Conservation (phyloP, 1,284 basidiomycete genomes). For the Austroboletus olivaceoglutinosus region DNA sequence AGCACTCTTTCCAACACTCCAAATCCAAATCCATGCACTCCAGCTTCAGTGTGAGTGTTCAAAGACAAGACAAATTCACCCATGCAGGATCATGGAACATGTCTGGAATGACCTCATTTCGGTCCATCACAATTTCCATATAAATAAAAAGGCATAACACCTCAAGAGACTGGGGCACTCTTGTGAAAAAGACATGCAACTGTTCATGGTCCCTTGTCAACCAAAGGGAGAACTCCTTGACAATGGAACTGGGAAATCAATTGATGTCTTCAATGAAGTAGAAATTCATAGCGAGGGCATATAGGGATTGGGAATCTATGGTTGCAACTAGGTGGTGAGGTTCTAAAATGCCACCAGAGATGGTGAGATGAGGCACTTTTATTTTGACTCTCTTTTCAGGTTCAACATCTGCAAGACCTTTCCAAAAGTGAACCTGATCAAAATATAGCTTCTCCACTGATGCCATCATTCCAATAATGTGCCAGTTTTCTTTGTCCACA, state of each 20-base stretch:
- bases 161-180: not conserved
- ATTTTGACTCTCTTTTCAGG: not conserved
- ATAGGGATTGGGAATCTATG: conserved; percentile 6
- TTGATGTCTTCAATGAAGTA: accelerated
- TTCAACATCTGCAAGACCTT: not conserved
- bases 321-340: not conserved
- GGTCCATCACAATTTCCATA: no score
- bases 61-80: not conserved
- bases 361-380: not conserved
- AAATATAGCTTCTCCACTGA: conserved; percentile 12
- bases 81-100: not conserved
- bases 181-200: not conserved
- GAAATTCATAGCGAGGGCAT: not conserved
- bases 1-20: no score
- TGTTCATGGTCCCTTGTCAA: no score
- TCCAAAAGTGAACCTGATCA: conserved; percentile 13
- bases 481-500: conserved; percentile 16
- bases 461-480: conserved; percentile 6
- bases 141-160: not conserved
- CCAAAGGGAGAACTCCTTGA: conserved; percentile 4
- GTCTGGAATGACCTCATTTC: not conserved
- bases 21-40: no score
- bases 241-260: conserved; percentile 1
- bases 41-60: not conserved
- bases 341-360: not conserved